Evolutionary conservation across 768 basidiomycete genomes (phyloP).

Genomic region (Lactifluus subvellereus): DNA sequence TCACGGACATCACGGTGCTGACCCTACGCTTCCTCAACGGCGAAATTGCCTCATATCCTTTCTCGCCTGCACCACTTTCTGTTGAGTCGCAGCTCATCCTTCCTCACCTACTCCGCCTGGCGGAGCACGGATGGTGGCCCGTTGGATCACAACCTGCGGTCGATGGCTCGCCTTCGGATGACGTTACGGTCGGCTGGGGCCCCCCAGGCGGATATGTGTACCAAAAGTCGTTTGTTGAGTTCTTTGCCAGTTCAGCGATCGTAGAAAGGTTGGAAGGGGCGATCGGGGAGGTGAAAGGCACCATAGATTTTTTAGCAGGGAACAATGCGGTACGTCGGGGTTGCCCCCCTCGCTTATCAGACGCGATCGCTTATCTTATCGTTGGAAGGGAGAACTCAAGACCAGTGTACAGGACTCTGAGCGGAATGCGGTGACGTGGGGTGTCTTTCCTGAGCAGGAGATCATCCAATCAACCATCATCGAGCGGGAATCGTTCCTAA

Average conservation of each 20-base stretch:
- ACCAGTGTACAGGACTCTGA: constrained; percentile 76
- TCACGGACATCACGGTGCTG: constrained; percentile 65
- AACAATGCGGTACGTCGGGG: constrained; percentile 55
- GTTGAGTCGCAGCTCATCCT: constrained; percentile 80
- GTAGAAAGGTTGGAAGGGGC: constrained; percentile 55
- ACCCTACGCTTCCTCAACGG: constrained; percentile 79
- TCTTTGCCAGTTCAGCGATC: constrained; percentile 67
- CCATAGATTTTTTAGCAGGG: constrained; percentile 83
- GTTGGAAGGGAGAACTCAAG: constrained; percentile 60
- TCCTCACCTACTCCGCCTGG: constrained; percentile 68
- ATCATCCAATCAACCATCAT: constrained; percentile 96
- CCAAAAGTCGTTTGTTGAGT: constrained; percentile 97
- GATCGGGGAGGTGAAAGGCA: constrained; percentile 51
- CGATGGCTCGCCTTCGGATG: constrained; percentile 67
- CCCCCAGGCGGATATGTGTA: constrained; percentile 90
- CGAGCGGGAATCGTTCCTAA: constrained; percentile 86
- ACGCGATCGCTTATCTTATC: not conserved
- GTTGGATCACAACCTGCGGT: constrained; percentile 95
- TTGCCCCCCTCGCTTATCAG: not conserved
- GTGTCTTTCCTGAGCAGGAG: constrained; percentile 95
- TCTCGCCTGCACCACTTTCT: constrained; percentile 77
- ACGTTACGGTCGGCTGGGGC: constrained; percentile 88
- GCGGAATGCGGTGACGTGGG: constrained; percentile 97
- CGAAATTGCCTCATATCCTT: constrained; percentile 73
- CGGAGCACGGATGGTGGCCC: constrained; percentile 85